Evolutionary conservation across 768 basidiomycete species (phyloP).

Genomic region (Rhodotorula sphaerocarpa): DNA sequence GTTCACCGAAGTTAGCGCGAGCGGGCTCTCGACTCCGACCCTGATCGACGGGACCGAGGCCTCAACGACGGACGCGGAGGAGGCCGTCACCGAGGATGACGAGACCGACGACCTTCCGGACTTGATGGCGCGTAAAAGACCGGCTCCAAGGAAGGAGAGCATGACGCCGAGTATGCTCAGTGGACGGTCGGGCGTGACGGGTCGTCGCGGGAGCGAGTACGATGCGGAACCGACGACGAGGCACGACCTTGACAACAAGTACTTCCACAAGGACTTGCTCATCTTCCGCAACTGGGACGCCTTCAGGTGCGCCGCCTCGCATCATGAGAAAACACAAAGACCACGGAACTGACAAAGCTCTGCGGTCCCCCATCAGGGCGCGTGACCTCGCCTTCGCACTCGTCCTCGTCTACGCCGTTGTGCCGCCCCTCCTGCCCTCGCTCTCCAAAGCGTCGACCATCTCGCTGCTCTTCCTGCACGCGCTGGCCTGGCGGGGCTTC

Average conservation of each 20-base stretch:
- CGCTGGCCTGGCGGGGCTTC: slow-evolving; percentile 73
- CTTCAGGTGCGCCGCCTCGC: slow-evolving; percentile 56
- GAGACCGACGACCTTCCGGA: background rate
- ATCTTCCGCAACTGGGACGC: slow-evolving; percentile 73
- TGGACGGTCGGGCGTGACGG: too few species aligned
- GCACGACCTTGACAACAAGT: slow-evolving; percentile 81
- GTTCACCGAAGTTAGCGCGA: background rate
- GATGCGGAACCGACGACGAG: slow-evolving; percentile 42
- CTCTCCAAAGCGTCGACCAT: slow-evolving; percentile 52
- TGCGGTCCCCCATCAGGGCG: slow-evolving; percentile 53
- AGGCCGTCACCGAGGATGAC: background rate
- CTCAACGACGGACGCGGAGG: slow-evolving; percentile 42
- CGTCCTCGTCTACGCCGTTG: slow-evolving; percentile 59
- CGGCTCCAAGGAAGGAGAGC: background rate
- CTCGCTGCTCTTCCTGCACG: slow-evolving; percentile 70
- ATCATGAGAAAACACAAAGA: background rate
- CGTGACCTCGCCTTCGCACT: slow-evolving; percentile 75
- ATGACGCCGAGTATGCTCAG: background rate
- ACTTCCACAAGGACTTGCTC: slow-evolving; percentile 80
- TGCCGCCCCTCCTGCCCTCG: slow-evolving; percentile 56
- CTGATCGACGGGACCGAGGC: slow-evolving; percentile 2
- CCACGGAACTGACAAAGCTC: too few species aligned
- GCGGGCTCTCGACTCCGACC: background rate
- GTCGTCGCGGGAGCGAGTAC: too few species aligned
- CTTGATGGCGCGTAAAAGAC: too few species aligned